These are phyloP conservation scores for Ogataea naganishii DNA, from an alignment of 805 yeast species.

Conservation along the genomic window DNA sequence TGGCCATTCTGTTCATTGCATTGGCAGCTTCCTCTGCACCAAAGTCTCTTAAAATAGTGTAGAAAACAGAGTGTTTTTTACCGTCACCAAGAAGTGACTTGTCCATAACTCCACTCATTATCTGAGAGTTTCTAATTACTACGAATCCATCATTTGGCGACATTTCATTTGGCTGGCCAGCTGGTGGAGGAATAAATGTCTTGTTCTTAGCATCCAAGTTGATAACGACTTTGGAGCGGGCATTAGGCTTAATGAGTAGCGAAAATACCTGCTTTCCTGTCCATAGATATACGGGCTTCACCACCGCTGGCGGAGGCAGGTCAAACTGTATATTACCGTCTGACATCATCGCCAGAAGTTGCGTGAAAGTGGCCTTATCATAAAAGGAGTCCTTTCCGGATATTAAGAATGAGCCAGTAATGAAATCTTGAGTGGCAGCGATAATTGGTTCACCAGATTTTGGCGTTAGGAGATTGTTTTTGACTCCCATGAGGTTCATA, in stretches of 20 bases:
- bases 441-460: constrained; percentile 98
- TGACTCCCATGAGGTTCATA: constrained; percentile 96
- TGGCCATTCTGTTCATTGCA: constrained; percentile 99
- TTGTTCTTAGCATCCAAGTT: constrained; percentile 93
- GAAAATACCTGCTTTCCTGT: constrained; percentile 96
- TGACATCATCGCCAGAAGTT: constrained; percentile 88
- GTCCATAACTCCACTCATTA: constrained; percentile 93
- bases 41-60: constrained; percentile 88
- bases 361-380: constrained; percentile 78
- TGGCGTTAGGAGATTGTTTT: constrained; percentile 89
- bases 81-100: constrained; percentile 96
- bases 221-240: constrained; percentile 66
- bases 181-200: constrained; percentile 70
- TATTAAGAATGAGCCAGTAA: constrained; percentile 89
- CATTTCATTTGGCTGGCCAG: constrained; percentile 81
- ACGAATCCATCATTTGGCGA: constrained; percentile 96
- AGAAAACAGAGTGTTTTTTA: constrained; percentile 92
- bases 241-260: constrained; percentile 77
- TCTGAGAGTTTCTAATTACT: constrained; percentile 79
- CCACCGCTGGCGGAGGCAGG: constrained; percentile 89
- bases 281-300: constrained; percentile 88
- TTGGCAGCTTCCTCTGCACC: constrained; percentile 95
- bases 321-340: constrained; percentile 86
- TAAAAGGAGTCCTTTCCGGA: constrained; percentile 91
- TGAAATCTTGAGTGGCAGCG: constrained; percentile 99